Base-by-base conservation (phyloP, 495 filamentous ascomycete genomes). In the Margaritispora aquatica region DNA sequence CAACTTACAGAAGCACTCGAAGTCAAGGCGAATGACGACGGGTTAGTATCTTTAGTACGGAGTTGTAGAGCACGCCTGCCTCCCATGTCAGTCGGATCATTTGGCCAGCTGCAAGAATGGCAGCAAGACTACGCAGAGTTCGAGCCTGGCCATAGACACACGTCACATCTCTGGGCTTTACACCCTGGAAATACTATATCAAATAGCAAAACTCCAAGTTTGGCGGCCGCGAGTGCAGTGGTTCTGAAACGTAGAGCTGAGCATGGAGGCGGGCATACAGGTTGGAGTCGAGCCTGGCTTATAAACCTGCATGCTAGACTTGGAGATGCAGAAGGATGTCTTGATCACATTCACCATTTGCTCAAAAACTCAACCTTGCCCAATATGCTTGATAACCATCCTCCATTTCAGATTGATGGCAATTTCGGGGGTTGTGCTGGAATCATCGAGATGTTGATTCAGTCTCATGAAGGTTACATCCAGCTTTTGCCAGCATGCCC, bases 91-190 rank as follows among this genome's bases (percentile, higher is more conserved):
- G 64, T 70, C 47, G 72, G 74, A 31, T 61, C 69, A 17, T 69
- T 60, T 11, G 77, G 78, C 0, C 73, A 76, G 53, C 69, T 79
- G 17, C 74, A 77, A 47, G 78, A 80, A 68, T 80, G 79, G 78
- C 65, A 68, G 19, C 22, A 63, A 24, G 78, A 80, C 51, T 79
- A 77, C 26, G 63, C 51, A 20, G 77, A 79, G 61, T 61, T 70
- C 3, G 77, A 80, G 34, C 73, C 74, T 0, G 77, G 74, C 27
- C 78, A 81, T 59, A 68, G 77, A n/a, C 78, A 80, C 54, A 71
- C 76, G 15, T 77, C 75, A 21, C 75, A 77, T 54, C 68, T 79
- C 7, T 79, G 70, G 73, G 74, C 70, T 1, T 68, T 80, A 13
- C 70, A 64, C 58, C 71, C 71, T 0, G 68, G 71, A 1, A 61